Conservation (phyloP, 805 yeast species). For the Naumovozyma baii region DNA sequence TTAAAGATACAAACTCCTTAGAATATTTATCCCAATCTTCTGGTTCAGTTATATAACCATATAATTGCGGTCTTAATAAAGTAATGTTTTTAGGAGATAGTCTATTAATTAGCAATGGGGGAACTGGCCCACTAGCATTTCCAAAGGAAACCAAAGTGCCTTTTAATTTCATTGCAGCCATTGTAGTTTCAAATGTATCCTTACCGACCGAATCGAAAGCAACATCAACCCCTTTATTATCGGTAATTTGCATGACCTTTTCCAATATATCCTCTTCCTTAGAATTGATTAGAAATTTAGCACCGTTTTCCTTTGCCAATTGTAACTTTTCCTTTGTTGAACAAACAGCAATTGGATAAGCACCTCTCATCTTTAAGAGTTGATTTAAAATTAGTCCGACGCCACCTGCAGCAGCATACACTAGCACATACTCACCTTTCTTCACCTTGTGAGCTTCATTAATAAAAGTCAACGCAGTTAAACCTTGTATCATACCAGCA, state of each 20-base stretch:
- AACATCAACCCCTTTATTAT: slow-evolving; percentile 58
- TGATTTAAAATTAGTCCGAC: slow-evolving; percentile 70
- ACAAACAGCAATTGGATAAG: slow-evolving; percentile 75
- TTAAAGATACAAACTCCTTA: slow-evolving; percentile 31
- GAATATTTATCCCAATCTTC: slow-evolving; percentile 52
- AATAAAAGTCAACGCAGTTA: slow-evolving; percentile 69
- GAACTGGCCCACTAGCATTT: slow-evolving; percentile 76
- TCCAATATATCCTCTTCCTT: slow-evolving; percentile 46
- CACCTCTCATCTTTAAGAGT: slow-evolving; percentile 54
- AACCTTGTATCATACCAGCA: slow-evolving; percentile 56
- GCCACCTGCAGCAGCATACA: slow-evolving; percentile 96
- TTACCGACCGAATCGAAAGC: slow-evolving; percentile 72
- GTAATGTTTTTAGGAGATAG: slow-evolving; percentile 56
- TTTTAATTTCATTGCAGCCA: slow-evolving; percentile 51
- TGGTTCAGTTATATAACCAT: slow-evolving; percentile 40
- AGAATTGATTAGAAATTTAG: slow-evolving; percentile 56
- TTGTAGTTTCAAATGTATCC: slow-evolving; percentile 58
- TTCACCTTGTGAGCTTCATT: slow-evolving; percentile 57
- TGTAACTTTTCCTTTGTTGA: slow-evolving; percentile 65
- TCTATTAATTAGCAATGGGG: slow-evolving; percentile 46
- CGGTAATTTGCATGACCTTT: slow-evolving; percentile 49
- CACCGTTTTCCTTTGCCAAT: slow-evolving; percentile 63
- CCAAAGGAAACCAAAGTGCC: slow-evolving; percentile 77
- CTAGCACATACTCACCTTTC: slow-evolving; percentile 60
- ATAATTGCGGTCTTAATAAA: slow-evolving; percentile 54